These are phyloP conservation scores for Taxillus chinensis DNA, from an alignment of 164 flowering plant genomes.

Conservation along the genomic window DNA sequence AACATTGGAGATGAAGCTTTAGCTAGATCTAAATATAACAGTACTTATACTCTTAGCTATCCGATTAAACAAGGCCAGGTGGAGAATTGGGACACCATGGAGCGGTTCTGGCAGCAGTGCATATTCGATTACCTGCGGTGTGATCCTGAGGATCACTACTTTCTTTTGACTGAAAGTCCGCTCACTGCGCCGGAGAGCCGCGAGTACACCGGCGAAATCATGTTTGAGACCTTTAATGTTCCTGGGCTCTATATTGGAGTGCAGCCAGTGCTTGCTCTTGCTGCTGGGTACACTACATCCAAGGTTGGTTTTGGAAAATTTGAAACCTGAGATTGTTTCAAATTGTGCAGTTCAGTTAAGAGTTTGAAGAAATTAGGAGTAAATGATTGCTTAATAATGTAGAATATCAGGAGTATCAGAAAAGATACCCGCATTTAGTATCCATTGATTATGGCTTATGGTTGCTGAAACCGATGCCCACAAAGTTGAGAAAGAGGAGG, in stretches of 20 bases:
- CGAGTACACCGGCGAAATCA: constrained; percentile 94
- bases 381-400: no score
- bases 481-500: no score
- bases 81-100: constrained; percentile 98
- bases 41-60: constrained; percentile 66
- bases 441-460: no score
- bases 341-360: no score
- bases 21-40: constrained; percentile 61
- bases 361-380: no score
- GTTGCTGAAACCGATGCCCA: no score
- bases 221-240: constrained; percentile 99
- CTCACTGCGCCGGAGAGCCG: constrained; percentile 93
- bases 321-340: no score
- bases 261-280: constrained; percentile 96
- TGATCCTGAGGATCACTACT: constrained; percentile 99
- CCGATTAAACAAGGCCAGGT: constrained; percentile 90
- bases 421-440: no score
- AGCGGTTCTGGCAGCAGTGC: constrained; percentile 98
- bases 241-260: constrained; percentile 97
- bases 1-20: constrained; percentile 88
- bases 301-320: constrained; percentile 47
- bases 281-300: constrained; percentile 94
- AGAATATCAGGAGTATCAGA: no score
- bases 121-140: constrained; percentile 90
- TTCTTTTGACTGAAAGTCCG: constrained; percentile 89